Evolutionary conservation across 352 stramenopile species (phyloP), one percentile per base, ranked within the genome.

Genomic region (Phytopythium helicoides): DNA sequence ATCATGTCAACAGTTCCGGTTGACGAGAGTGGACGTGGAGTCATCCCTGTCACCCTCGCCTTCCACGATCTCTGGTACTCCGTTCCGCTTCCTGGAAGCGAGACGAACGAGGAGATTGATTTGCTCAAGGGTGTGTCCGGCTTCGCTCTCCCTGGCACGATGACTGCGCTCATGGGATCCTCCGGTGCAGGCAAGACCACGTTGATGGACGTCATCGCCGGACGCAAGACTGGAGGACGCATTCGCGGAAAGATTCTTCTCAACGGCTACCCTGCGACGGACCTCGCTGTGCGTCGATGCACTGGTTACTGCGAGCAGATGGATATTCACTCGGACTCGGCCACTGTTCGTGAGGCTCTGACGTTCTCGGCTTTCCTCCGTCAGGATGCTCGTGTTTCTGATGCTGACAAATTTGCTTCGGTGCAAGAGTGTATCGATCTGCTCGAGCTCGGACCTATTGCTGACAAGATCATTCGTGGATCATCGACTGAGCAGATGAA

Each of bases 151-250:
- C 76, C 76, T 2, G 75, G 76, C 2, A 67, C 52, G 5, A 71
- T 86, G 47, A 76, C 68, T 2, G 74, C 74, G 1, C 59, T 87
- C 10, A 82, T 84, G 66, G 76, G 76, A 11, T 71, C 70, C 0
- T 75, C 65, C 1, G 79, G 81, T 42, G 76, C 83, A 46, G 88
- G 89, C 2, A 97, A 98, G 61, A 66, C 59, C 8, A 66, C 59
- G 9, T 67, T 98, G 6, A 83, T 96, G 56, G 89, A 98, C 67
- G 89, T 97, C 3, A 86, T 98, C 36, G 85, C 89, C 1, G 64
- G 92, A 14, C 71, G 91, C 45, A 98, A 97, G 66, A 89, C 68
- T n/a, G 72, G 71, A 19, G 94, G 15, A 79, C 94, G 54, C 80
- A 97, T 72, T 37, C 57, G 59, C 14, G 91, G 92, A 16, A 65